These are phyloP conservation scores for Leccinum sublutescens DNA, from an alignment of 768 basidiomycete species.

Conservation along the genomic window DNA sequence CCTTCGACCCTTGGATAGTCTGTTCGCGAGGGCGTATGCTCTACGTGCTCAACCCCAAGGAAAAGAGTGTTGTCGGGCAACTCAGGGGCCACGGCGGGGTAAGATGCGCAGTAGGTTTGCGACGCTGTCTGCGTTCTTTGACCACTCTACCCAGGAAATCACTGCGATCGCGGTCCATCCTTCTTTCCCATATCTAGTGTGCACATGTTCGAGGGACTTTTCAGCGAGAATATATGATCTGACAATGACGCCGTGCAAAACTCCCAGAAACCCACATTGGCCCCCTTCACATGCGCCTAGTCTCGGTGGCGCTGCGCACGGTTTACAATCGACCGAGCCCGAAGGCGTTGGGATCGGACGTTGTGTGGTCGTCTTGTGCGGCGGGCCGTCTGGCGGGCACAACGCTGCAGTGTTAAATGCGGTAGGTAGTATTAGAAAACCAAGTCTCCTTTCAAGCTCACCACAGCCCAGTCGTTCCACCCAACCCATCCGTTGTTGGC, in stretches of 20 bases:
- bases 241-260: conserved; percentile 31
- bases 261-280: conserved; percentile 58
- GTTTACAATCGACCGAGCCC: conserved; percentile 53
- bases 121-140: conserved; percentile 4
- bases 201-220: conserved; percentile 72
- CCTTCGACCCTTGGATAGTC: conserved; percentile 58
- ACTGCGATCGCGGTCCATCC: conserved; percentile 71
- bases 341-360: conserved; percentile 60
- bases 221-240: conserved; percentile 72
- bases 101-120: conserved; percentile 27
- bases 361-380: conserved; percentile 64
- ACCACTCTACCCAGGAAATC: conserved; percentile 46
- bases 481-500: conserved; percentile 61
- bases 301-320: conserved; percentile 67
- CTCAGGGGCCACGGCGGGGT: conserved; percentile 76
- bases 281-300: conserved; percentile 48
- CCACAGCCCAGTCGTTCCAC: conserved; percentile 59
- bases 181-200: conserved; percentile 53
- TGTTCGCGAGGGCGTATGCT: conserved; percentile 54
- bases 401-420: conserved; percentile 65
- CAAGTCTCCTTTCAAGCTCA: conserved; percentile 2
- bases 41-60: conserved; percentile 51
- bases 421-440: conserved; percentile 35
- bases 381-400: conserved; percentile 74
- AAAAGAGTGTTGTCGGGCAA: conserved; percentile 40